Conservation (phyloP, 2,329 filamentous ascomycete genomes). For the Claviceps monticola region DNA sequence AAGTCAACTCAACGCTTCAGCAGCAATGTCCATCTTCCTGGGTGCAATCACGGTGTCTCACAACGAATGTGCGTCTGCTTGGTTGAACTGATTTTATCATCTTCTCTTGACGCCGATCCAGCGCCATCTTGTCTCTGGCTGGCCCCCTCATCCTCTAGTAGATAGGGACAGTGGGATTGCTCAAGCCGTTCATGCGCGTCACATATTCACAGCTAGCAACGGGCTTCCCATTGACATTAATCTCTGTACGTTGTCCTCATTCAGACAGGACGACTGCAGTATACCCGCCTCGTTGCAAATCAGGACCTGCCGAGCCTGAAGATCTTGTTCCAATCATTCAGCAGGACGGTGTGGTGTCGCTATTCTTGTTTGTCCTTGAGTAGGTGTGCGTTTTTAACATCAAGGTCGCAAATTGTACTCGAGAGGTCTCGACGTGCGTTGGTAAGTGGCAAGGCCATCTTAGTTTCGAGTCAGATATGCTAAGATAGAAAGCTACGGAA, state of each 20-base stretch:
- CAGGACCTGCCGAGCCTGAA: not conserved
- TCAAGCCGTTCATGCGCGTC: too few species aligned
- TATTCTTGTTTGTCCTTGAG: not conserved
- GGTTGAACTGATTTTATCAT: not conserved
- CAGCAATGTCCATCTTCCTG: too few species aligned
- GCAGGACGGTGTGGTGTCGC: not conserved
- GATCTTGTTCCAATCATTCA: not conserved
- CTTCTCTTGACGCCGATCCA: not conserved
- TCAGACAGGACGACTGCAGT: not conserved
- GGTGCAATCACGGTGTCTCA: not conserved
- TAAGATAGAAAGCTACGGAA: not conserved
- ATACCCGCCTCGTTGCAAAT: not conserved
- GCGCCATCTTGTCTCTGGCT: not conserved
- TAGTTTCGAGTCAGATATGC: not conserved
- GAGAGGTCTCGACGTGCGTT: not conserved
- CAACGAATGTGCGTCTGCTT: not conserved
- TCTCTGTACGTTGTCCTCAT: not conserved
- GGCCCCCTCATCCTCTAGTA: not conserved
- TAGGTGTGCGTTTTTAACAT: not conserved
- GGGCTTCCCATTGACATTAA: not conserved
- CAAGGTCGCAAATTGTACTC: not conserved
- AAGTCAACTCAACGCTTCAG: too few species aligned
- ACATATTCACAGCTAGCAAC: not conserved
- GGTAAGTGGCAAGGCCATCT: not conserved
- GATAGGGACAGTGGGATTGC: too few species aligned